These are phyloP conservation scores for Aspergillus nanangensis DNA, from an alignment of 495 filamentous ascomycete genomes.

Conservation along the genomic window DNA sequence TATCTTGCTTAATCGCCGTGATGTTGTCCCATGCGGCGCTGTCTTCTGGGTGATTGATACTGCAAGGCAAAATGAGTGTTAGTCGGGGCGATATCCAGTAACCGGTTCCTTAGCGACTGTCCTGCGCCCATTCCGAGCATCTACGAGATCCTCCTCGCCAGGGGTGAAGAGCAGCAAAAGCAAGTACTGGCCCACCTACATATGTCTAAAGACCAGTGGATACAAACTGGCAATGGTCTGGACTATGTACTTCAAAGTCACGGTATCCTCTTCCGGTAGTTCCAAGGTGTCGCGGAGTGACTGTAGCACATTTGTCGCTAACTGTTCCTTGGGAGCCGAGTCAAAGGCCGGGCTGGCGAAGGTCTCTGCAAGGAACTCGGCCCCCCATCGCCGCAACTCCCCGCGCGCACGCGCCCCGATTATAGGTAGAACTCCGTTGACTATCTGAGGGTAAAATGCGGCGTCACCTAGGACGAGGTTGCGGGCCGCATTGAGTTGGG, in stretches of 20 bases:
- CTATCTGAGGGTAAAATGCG: slow-evolving; percentile 80
- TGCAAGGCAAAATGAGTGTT: slow-evolving; percentile 37
- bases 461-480: slow-evolving; percentile 81
- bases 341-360: slow-evolving; percentile 81
- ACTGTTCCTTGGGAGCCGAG: slow-evolving; percentile 66
- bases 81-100: slow-evolving; percentile 16
- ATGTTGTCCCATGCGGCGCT: slow-evolving; percentile 81
- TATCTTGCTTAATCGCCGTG: slow-evolving; percentile 80
- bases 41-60: slow-evolving; percentile 79
- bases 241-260: slow-evolving; percentile 72
- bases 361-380: slow-evolving; percentile 93
- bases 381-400: slow-evolving; percentile 90
- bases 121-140: no score
- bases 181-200: slow-evolving; percentile 61
- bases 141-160: slow-evolving; percentile 17
- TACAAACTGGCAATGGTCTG: slow-evolving; percentile 88
- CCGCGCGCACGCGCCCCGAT: slow-evolving; percentile 68
- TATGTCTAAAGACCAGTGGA: slow-evolving; percentile 83
- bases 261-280: slow-evolving; percentile 64
- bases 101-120: slow-evolving; percentile 1
- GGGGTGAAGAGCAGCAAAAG: slow-evolving; percentile 7
- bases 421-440: slow-evolving; percentile 85
- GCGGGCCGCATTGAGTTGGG: slow-evolving; percentile 81
- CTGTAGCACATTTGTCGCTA: slow-evolving; percentile 68
- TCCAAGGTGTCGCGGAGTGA: slow-evolving; percentile 70